phyloP scores from a whole-genome alignment of 768 basidiomycete genomes.

The Tulasnella sp. region DNA sequence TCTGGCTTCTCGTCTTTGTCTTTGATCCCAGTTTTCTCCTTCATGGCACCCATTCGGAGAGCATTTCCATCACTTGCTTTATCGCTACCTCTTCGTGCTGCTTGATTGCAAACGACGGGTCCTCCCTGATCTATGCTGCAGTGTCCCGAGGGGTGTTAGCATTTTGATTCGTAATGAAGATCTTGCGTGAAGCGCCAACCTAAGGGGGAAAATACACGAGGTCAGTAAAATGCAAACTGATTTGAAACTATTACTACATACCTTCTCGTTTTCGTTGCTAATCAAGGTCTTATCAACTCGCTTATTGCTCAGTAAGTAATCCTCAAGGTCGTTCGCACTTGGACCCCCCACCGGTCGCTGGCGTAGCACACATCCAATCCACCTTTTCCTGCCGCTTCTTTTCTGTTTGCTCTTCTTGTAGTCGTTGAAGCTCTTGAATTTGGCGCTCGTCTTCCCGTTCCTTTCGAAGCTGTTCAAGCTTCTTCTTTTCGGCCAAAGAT shows the following conservation, averaged over 20 bases:
- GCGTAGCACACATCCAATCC: conserved; percentile 99
- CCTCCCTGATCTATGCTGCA: conserved; percentile 91
- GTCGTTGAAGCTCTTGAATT: conserved; percentile 88
- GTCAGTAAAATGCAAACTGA: neutral
- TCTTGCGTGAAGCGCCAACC: conserved; percentile 85
- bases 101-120: conserved; percentile 95
- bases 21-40: conserved; percentile 76
- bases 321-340: conserved; percentile 89
- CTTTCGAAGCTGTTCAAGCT: conserved; percentile 91
- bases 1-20: conserved; percentile 66
- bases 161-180: conserved; percentile 91
- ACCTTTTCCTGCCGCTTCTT: conserved; percentile 90
- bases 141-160: conserved; percentile 87
- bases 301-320: conserved; percentile 96
- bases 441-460: conserved; percentile 98
- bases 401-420: conserved; percentile 94
- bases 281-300: conserved; percentile 93
- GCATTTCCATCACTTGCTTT: conserved; percentile 84
- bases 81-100: conserved; percentile 95
- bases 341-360: conserved; percentile 82
- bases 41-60: conserved; percentile 73
- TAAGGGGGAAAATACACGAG: conserved; percentile 35
- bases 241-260: conserved; percentile 40
- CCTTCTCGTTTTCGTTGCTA: conserved; percentile 86
- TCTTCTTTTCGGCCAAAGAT: conserved; percentile 98